These are phyloP conservation scores for Hypoxylon fuscum DNA, from an alignment of 495 filamentous ascomycete species.

Conservation along the genomic window DNA sequence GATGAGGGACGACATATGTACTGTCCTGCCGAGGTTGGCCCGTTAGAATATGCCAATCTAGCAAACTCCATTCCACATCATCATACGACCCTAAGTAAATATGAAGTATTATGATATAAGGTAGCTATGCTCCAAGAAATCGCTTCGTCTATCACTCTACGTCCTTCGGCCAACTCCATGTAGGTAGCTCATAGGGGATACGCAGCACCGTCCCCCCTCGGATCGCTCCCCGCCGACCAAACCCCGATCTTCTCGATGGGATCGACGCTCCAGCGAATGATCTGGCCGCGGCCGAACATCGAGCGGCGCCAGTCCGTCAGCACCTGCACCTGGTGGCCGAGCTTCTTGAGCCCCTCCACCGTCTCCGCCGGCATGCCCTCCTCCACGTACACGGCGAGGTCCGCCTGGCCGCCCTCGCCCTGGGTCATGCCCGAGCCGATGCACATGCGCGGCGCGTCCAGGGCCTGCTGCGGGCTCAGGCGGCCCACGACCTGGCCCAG, in stretches of 20 bases:
- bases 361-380: slow-evolving; percentile 79
- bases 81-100: too few relatives aligned
- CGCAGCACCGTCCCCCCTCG: slow-evolving; percentile 86
- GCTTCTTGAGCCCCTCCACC: slow-evolving; percentile 67
- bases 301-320: slow-evolving; percentile 71
- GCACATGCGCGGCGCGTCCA: slow-evolving; percentile 90
- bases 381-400: slow-evolving; percentile 74
- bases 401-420: slow-evolving; percentile 46
- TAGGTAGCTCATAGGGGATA: slow-evolving; percentile 35
- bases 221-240: slow-evolving; percentile 88
- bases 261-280: slow-evolving; percentile 75
- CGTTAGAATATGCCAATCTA: too few relatives aligned
- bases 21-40: too few relatives aligned
- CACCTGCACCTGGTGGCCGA: slow-evolving; percentile 80
- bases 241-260: slow-evolving; percentile 73
- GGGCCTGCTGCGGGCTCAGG: slow-evolving; percentile 84
- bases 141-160: background rate
- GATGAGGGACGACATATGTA: background rate
- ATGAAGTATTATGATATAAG: too few relatives aligned
- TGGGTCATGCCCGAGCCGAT: slow-evolving; percentile 72
- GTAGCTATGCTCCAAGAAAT: background rate
- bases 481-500: slow-evolving; percentile 89
- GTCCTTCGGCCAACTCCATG: too few relatives aligned
- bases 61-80: too few relatives aligned
- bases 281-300: slow-evolving; percentile 89